Conservation (phyloP, 768 basidiomycete species). For the Russula vinacea region DNA sequence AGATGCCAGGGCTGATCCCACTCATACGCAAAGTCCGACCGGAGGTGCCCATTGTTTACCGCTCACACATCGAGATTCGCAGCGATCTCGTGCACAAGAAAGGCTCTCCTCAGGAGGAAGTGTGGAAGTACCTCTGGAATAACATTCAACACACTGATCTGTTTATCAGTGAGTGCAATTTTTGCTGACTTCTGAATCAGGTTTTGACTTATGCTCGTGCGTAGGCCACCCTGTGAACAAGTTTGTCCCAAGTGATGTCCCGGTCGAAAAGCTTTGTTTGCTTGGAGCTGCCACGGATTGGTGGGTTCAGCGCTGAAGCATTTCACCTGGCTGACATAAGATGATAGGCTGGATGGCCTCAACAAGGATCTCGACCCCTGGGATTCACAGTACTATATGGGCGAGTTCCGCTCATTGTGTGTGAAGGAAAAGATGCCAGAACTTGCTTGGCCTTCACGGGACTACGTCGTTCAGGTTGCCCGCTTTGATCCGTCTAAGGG, state of each 20-base stretch:
- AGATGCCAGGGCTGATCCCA: slow-evolving; percentile 92
- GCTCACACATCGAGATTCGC: slow-evolving; percentile 93
- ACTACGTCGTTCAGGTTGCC: slow-evolving; percentile 90
- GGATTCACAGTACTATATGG: slow-evolving; percentile 88
- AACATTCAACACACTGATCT: slow-evolving; percentile 87
- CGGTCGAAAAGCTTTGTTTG: slow-evolving; percentile 62
- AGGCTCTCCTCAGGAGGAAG: slow-evolving; percentile 83
- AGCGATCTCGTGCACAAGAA: slow-evolving; percentile 73
- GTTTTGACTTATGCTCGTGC: slow-evolving; percentile 2
- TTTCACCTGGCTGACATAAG: background rate
- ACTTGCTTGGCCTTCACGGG: slow-evolving; percentile 73
- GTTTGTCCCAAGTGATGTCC: slow-evolving; percentile 87
- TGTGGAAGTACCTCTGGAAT: slow-evolving; percentile 94
- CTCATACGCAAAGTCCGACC: slow-evolving; percentile 83
- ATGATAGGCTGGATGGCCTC: slow-evolving; percentile 78
- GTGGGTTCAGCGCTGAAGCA: slow-evolving; percentile 43
- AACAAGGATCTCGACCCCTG: slow-evolving; percentile 83
- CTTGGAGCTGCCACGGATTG: slow-evolving; percentile 85
- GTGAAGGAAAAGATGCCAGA: slow-evolving; percentile 77
- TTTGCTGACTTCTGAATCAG: background rate
- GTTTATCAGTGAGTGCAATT: slow-evolving; percentile 68
- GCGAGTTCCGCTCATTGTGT: slow-evolving; percentile 77
- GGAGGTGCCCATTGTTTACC: slow-evolving; percentile 84
- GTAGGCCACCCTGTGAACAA: slow-evolving; percentile 85
- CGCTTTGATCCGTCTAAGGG: slow-evolving; percentile 90